Base-by-base conservation (phyloP, 225 moss, liverwort and hornwort species). In the Straminergon stramineum region DNA sequence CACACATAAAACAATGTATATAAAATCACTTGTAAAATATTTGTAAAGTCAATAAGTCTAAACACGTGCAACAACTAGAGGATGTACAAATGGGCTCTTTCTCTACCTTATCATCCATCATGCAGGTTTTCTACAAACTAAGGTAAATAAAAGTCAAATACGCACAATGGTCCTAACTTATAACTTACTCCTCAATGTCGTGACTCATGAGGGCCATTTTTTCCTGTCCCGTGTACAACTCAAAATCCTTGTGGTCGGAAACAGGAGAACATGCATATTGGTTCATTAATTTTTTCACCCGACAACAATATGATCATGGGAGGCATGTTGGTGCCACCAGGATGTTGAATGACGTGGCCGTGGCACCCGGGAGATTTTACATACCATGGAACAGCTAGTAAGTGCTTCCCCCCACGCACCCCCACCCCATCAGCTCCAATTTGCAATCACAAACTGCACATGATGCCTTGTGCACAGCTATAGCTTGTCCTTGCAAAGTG, bases 161-260 rank as follows among this genome's bases (percentile, higher is more conserved):
- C 2, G 1, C 55, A 30, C 11, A 1, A 70, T 1, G 0, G 1
- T 32, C 15, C 2, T 28, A 12, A 48, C 48, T 48, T 48, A 7
- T 9, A 48, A 48, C 48, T 48, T 27, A n/a, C 5, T 24, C 10
- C 8, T 1, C 1, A 0, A 45, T 37, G 61, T 32, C 8, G 1
- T 22, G 35, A 77, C 51, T 48, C 10, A 1, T 28, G 18, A 24
- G 15, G 89, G 39, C 24, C 23, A 31, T 15, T 52, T 70, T 70
- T 79, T 62, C 53, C 1, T 24, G 6, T 35, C 71, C 28, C 56
- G 17, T 28, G 34, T 86, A 30, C 82, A 66, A 82, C 28, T 56
- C 10, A 1, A 68, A 75, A 20, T 34, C 15, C 21, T 27, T 83
- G 83, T 23, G 39, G 60, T 83, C 11, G 20, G 53, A 68, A 77